A percentile compares a stretch with the other conserved stretches of the same genome.
Evolutionary conservation across 441 rosid genomes (phyloP).

Genomic region (Arabidopsis hybrid): DNA sequence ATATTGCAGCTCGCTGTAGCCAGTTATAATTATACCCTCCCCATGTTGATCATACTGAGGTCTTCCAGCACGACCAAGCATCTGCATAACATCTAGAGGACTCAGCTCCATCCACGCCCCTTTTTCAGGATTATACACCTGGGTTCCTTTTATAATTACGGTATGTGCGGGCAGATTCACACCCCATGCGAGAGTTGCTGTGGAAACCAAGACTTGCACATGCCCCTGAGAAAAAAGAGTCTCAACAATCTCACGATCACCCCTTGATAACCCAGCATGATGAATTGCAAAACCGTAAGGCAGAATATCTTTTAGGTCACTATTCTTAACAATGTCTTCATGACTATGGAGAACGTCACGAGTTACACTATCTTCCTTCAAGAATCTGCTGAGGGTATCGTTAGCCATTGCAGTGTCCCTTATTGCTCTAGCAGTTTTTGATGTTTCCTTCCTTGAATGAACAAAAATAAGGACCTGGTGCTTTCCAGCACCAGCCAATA

Average conservation of each 20-base stretch:
- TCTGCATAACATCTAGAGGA: slow-evolving; percentile 98
- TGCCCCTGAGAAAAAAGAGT: slow-evolving; percentile 74
- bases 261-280: slow-evolving; percentile 94
- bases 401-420: slow-evolving; percentile 85
- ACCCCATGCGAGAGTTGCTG: slow-evolving; percentile 99
- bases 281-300: slow-evolving; percentile 98
- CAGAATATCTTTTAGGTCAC: slow-evolving; percentile 82
- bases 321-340: slow-evolving; percentile 73
- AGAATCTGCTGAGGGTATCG: slow-evolving; percentile 81
- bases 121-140: slow-evolving; percentile 93
- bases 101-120: slow-evolving; percentile 99
- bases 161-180: slow-evolving; percentile 95
- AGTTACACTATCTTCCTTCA: slow-evolving; percentile 90
- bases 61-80: slow-evolving; percentile 99
- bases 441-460: slow-evolving; percentile 98
- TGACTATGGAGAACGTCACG: slow-evolving; percentile 80
- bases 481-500: slow-evolving; percentile 88
- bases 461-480: slow-evolving; percentile 97
- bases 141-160: slow-evolving; percentile 95
- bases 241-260: slow-evolving; percentile 88
- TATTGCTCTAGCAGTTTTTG: slow-evolving; percentile 92
- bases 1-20: slow-evolving; percentile 82
- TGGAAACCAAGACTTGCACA: slow-evolving; percentile 89
- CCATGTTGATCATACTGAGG: slow-evolving; percentile 93
- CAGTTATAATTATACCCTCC: slow-evolving; percentile 95